Base-by-base conservation (phyloP, 306 rosid genomes). In the Quercus alba region DNA sequence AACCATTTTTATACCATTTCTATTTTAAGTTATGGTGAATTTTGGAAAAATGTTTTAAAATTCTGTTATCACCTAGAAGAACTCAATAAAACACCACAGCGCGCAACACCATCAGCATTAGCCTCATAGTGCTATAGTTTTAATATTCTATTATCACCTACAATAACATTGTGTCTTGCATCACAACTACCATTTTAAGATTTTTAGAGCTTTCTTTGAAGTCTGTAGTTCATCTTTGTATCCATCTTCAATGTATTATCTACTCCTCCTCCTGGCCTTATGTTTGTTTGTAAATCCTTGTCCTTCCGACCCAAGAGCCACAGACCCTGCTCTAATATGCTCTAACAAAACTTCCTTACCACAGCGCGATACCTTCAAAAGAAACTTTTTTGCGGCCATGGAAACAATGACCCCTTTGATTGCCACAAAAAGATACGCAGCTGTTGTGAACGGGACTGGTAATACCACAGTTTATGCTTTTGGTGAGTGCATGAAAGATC, bases 401-500 rank as follows among this genome's bases (percentile, higher is more conserved):
- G 87, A 89, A 35, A 58, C 80, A 1, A 21, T 92, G 23, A 89
- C 85, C 19, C 86, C 89, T 54, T 67, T 81, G 3, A 66, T 89
- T 58, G 64, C 78, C 20, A 0, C 11, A 0, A 77, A 79, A 31
- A 21, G 84, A 38, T 81, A 54, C 55, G 97, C 87, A 0, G 73
- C 85, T 25, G 87, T 77, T 3, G 57, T 73, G 6, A 87, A 85
- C 6, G 92, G 94, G 19, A 64, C 88, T 2, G 83, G 80, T 1
- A 87, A 84, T 81, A 14, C 51, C 62, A 73, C 86, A 8, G 93
- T 92, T 14, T 86, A 81, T 49, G 86, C 91, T 7, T 82, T 89
- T 26, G 93, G 89, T 0, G 86, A 89, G 89, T 92, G 97, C 87
- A 86, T 92, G 93, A 82, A 30, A 15, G 94, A 92, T 77, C 90